Conservation (phyloP, 176 grass and related monocot genomes). For the Ensete ventricosum region DNA sequence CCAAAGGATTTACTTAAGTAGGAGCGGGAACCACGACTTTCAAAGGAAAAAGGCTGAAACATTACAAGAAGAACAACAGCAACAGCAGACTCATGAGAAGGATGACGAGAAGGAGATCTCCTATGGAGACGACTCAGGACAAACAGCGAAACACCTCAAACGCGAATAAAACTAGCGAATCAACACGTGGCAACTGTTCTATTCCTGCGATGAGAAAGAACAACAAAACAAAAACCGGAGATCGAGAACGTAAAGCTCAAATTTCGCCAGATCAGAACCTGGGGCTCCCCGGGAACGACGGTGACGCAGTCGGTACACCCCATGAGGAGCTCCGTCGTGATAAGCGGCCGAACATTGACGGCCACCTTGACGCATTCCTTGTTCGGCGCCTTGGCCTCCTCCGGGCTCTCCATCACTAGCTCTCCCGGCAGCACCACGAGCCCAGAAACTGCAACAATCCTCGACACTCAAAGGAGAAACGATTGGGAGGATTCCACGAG, state of each 20-base stretch:
- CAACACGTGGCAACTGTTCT: no score
- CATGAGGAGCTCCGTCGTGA: constrained; percentile 67
- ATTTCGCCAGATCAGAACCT: constrained; percentile 31
- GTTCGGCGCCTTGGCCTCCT: constrained; percentile 29
- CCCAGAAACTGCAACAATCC: no score
- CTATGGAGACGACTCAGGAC: no score
- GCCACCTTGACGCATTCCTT: constrained; percentile 84
- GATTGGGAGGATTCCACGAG: no score
- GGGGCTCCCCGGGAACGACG: constrained; percentile 66
- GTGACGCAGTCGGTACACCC: constrained; percentile 80
- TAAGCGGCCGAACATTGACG: constrained; percentile 86
- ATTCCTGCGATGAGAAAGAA: not conserved
- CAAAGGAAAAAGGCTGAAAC: no score
- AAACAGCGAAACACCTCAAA: no score
- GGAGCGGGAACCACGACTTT: no score
- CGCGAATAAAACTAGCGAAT: no score
- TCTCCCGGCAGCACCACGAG: not conserved
- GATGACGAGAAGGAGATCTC: no score
- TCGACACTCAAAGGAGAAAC: not conserved
- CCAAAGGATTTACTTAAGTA: no score
- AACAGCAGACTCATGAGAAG: not conserved
- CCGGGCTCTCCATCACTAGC: constrained; percentile 38
- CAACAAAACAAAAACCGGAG: not conserved
- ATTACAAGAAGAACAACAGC: not conserved
- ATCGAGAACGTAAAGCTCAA: not conserved